Evolutionary conservation across 2,329 filamentous ascomycete species (phyloP).

Genomic region (Talaromyces sp.): DNA sequence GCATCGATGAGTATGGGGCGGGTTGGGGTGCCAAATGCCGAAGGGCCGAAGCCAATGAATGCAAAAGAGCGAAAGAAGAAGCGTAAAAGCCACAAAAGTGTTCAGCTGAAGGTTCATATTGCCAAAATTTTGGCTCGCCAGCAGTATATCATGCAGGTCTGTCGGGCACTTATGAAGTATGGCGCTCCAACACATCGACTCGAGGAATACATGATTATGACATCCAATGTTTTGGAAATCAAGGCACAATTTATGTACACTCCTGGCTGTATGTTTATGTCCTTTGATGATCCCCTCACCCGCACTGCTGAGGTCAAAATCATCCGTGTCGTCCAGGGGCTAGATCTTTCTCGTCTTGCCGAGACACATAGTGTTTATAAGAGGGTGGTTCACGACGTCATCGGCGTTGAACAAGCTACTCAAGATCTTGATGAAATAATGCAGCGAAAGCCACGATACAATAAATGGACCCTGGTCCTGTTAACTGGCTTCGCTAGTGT

Average conservation of each 20-base stretch:
- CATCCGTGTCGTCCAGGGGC: constrained; percentile 36
- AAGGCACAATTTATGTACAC: constrained; percentile 88
- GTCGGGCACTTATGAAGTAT: constrained; percentile 81
- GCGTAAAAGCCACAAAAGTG: not conserved
- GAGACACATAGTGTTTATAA: constrained; percentile 45
- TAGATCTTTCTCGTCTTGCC: constrained; percentile 40
- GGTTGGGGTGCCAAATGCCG: constrained; percentile 12
- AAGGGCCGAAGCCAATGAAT: not conserved
- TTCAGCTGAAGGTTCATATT: constrained; percentile 50
- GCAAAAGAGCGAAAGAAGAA: constrained; percentile 1
- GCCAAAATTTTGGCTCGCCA: constrained; percentile 72
- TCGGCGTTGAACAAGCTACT: constrained; percentile 43
- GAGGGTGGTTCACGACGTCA: constrained; percentile 43
- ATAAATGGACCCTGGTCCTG: constrained; percentile 51
- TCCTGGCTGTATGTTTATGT: constrained; percentile 90
- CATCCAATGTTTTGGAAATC: constrained; percentile 78
- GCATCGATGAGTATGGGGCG: constrained; percentile 22
- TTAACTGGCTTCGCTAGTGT: constrained; percentile 72
- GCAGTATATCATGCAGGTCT: constrained; percentile 77
- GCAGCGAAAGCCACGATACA: constrained; percentile 50
- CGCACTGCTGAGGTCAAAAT: constrained; percentile 45
- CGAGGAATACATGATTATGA: constrained; percentile 88
- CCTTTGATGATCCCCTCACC: constrained; percentile 58
- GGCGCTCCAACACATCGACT: constrained; percentile 88
- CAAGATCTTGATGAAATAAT: constrained; percentile 50